Conservation (phyloP, 495 filamentous ascomycete species). For the Margaritispora aquatica region DNA sequence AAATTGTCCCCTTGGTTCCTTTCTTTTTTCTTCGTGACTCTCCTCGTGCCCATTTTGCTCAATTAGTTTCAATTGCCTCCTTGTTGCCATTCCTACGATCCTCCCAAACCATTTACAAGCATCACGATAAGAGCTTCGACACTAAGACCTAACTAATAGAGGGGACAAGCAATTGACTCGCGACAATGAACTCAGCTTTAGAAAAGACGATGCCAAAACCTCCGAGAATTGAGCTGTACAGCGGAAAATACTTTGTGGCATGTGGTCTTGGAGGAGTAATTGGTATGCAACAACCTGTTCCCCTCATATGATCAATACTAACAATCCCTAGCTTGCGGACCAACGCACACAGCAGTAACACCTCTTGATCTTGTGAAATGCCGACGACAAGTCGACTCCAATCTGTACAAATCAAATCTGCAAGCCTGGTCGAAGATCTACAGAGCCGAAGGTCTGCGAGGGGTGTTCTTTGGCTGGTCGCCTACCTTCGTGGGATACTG, state of each 20-base stretch:
- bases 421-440: slow-evolving; percentile 61
- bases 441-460: slow-evolving; percentile 57
- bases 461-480: slow-evolving; percentile 67
- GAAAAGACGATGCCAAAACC: slow-evolving; percentile 22
- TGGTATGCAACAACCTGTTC: slow-evolving; percentile 43
- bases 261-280: slow-evolving; percentile 61
- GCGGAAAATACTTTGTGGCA: slow-evolving; percentile 58
- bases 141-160: background rate
- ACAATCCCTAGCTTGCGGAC: slow-evolving; percentile 48
- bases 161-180: background rate
- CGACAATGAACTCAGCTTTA: slow-evolving; percentile 13
- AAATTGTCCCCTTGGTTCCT: background rate
- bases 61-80: background rate
- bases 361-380: slow-evolving; percentile 62
- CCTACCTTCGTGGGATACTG: slow-evolving; percentile 66
- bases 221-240: slow-evolving; percentile 55
- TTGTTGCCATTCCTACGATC: background rate
- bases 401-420: slow-evolving; percentile 63
- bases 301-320: slow-evolving; percentile 3
- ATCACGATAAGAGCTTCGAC: slow-evolving; percentile 18
- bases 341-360: slow-evolving; percentile 46
- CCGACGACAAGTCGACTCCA: slow-evolving; percentile 65
- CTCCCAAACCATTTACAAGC: background rate
- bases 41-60: background rate
- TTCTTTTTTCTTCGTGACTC: slow-evolving; percentile 4